phyloP scores from a whole-genome alignment of 768 basidiomycete genomes.

The Cantharellus anzutake region DNA sequence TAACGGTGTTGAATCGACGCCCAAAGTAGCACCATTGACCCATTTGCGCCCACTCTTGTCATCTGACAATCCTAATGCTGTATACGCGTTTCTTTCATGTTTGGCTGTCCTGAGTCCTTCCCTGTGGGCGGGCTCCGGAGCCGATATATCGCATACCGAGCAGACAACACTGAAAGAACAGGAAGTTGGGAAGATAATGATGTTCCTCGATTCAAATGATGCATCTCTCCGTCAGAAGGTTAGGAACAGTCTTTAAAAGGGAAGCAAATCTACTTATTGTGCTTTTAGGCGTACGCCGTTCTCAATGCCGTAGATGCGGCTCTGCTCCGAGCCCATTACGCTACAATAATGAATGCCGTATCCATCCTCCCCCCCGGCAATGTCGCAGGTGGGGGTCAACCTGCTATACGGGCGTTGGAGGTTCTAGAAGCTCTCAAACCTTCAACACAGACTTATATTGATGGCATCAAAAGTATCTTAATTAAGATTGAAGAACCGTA shows the following conservation, averaged over 20 bases:
- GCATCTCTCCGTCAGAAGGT: constrained; percentile 39
- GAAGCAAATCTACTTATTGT: background rate
- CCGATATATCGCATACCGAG: background rate
- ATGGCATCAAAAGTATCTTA: background rate
- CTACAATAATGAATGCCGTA: constrained; percentile 19
- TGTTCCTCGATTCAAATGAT: constrained; percentile 42
- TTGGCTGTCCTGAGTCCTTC: constrained; percentile 35
- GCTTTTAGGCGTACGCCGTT: constrained; percentile 36
- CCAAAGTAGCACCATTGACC: constrained; percentile 2
- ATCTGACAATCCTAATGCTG: constrained; percentile 37
- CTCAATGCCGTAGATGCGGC: constrained; percentile 36
- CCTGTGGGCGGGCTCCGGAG: constrained; percentile 28
- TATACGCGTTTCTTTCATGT: constrained; percentile 48
- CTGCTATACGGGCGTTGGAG: constrained; percentile 32
- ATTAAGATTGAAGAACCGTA: background rate
- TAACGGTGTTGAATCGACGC: background rate
- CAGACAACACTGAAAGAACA: constrained; percentile 17
- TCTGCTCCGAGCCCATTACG: constrained; percentile 39
- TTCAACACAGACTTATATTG: background rate
- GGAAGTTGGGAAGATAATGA: constrained; percentile 60
- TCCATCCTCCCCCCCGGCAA: background rate
- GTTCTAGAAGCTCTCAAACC: constrained; percentile 21
- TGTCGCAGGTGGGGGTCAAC: constrained; percentile 1
- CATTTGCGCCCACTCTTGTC: constrained; percentile 34
- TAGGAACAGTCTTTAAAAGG: constrained; percentile 7